phyloP scores from a whole-genome alignment of 495 filamentous ascomycete genomes.

The Choiromyces venosus region DNA sequence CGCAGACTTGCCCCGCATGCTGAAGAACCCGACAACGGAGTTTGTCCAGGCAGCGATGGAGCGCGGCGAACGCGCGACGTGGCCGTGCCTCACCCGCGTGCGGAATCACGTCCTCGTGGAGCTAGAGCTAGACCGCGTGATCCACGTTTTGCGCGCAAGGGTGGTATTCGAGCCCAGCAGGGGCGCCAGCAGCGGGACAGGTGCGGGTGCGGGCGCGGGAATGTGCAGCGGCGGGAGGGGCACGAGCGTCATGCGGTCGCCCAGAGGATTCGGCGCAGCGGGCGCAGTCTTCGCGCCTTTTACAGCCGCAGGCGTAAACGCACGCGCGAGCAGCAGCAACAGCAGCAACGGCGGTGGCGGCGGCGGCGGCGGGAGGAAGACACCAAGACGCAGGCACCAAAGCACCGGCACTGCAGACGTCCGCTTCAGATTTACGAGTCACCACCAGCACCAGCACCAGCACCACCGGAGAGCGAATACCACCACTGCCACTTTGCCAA shows the following conservation, averaged over 20 bases:
- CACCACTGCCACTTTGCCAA: not conserved
- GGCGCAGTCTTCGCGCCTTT: not conserved
- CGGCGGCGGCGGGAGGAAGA: not conserved
- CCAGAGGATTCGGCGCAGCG: not conserved
- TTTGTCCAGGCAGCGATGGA: constrained; percentile 76
- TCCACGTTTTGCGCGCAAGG: constrained; percentile 65
- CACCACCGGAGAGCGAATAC: not conserved
- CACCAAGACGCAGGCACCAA: not conserved
- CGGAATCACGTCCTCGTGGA: constrained; percentile 81
- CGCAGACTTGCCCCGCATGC: constrained; percentile 65
- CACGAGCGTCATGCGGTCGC: not conserved
- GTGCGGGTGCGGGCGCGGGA: constrained; percentile 8
- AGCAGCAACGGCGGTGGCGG: constrained; percentile 13
- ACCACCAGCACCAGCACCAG: not conserved
- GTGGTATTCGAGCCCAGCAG: constrained; percentile 77
- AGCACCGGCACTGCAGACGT: not conserved
- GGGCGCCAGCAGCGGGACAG: constrained; percentile 54
- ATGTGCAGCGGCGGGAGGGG: not conserved
- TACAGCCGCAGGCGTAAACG: not conserved
- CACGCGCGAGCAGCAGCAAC: constrained; percentile 4
- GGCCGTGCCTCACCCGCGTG: constrained; percentile 79
- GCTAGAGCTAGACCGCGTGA: constrained; percentile 74
- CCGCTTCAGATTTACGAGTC: not conserved
- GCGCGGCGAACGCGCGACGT: constrained; percentile 77
- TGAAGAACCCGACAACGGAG: constrained; percentile 82